phyloP scores from a whole-genome alignment of 345 rosid species.

The Brassica rapa region DNA sequence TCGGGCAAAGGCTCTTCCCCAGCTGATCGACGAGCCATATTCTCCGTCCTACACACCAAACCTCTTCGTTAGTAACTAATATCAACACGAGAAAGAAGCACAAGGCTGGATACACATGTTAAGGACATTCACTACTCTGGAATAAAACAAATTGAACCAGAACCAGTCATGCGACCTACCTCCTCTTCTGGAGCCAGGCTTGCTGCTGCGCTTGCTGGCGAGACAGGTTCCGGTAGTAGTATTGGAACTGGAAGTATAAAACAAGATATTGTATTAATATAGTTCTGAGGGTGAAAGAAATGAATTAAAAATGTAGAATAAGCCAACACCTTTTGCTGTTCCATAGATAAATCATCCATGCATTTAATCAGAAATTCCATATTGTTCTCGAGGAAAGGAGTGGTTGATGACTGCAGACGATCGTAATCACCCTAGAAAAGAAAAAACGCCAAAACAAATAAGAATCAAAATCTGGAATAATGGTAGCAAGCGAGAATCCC shows the following conservation, averaged over 20 bases:
- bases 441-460: background rate
- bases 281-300: background rate
- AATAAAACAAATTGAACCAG: background rate
- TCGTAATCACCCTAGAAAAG: constrained; percentile 80
- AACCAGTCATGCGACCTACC: constrained; percentile 43
- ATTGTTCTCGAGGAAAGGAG: constrained; percentile 83
- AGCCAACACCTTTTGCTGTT: constrained; percentile 87
- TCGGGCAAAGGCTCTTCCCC: constrained; percentile 96
- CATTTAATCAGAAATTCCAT: constrained; percentile 95
- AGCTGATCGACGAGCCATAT: constrained; percentile 75
- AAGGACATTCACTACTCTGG: constrained; percentile 4
- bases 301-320: constrained; percentile 11
- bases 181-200: constrained; percentile 98
- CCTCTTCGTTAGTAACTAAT: constrained; percentile 7
- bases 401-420: constrained; percentile 80
- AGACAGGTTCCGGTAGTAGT: constrained; percentile 72
- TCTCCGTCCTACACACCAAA: constrained; percentile 70
- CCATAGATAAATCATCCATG: constrained; percentile 92
- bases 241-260: constrained; percentile 72
- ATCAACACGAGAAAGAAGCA: background rate
- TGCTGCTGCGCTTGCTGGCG: constrained; percentile 99
- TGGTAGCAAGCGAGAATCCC: background rate
- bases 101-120: background rate
- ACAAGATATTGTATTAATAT: background rate
- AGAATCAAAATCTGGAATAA: constrained; percentile 4